Conservation (phyloP, 768 basidiomycete genomes). For the Clavulina sp. region DNA sequence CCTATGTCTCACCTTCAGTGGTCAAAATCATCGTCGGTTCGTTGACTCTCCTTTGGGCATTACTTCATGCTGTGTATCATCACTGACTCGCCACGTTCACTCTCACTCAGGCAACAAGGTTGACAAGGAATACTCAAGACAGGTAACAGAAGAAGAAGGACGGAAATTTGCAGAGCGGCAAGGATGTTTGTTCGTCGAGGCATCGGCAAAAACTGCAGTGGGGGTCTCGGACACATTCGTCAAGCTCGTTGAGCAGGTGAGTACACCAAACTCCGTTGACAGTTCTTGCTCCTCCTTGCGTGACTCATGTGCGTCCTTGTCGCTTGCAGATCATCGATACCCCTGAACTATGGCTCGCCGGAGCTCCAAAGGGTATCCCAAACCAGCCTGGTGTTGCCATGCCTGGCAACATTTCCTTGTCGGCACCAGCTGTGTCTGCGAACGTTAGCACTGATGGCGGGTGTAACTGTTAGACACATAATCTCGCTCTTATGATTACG, state of each 20-base stretch:
- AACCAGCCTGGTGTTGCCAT: neutral
- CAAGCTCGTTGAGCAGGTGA: constrained; percentile 63
- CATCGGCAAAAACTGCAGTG: constrained; percentile 79
- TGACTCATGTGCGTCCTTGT: neutral
- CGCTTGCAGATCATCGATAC: constrained; percentile 38
- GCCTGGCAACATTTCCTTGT: neutral
- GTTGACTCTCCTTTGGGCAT: neutral
- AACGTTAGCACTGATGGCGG: too few relatives aligned
- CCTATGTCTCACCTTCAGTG: constrained; percentile 70
- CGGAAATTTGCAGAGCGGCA: constrained; percentile 64
- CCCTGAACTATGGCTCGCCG: constrained; percentile 47
- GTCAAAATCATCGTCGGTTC: constrained; percentile 91
- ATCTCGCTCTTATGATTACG: too few relatives aligned
- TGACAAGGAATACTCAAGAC: constrained; percentile 88
- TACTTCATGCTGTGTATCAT: neutral
- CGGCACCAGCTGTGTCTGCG: neutral
- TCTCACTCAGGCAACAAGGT: constrained; percentile 41
- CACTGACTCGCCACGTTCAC: neutral
- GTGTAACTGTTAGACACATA: too few relatives aligned
- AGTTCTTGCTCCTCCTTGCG: neutral
- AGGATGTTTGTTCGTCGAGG: constrained; percentile 76
- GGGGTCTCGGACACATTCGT: constrained; percentile 63
- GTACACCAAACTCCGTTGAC: constrained; percentile 5
- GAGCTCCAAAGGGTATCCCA: neutral
- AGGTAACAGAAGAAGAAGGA: constrained; percentile 67